Evolutionary conservation across 257 asterid genomes (phyloP), one percentile per base, ranked within the genome.

Genomic region (Nicotiana undulata): DNA sequence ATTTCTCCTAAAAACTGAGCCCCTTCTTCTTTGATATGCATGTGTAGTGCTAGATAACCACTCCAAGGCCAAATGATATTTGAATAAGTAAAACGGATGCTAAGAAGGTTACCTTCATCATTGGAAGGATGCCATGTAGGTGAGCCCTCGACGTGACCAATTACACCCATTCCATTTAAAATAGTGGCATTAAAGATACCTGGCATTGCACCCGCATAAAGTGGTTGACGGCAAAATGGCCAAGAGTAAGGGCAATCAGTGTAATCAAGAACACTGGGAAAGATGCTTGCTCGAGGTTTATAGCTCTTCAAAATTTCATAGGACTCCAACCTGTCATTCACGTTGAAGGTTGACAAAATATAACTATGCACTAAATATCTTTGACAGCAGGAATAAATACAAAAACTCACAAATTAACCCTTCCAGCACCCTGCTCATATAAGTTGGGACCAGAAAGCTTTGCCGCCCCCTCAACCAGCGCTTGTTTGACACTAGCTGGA

Each of bases 341-440:
- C 18, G 31, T 84, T 76, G 80, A 81, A 89, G 55, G 64, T 56
- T 80, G 56, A 86, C 31, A 67, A 67, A 37, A 9, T 9, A 37
- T 40, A n/a, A 67, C 31, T n/a, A 37, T 61, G 75, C 61, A 61
- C n/a, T 37, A 9, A 17, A 28, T 77, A 40, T 67, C 18, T 20
- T 78, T 53, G 56, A 11, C 31, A 61, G 26, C 80, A 81, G 82
- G 80, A 16, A 76, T 82, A 63, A 81, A 78, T 34, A 68, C 78
- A 79, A 82, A 82, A 78, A 92, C 99, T 95, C 89, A 93, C 99
- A 93, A 89, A 87, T 89, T 93, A 86, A 95, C 99, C 88, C 96
- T 89, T 90, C 99, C 99, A 32, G 99, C 98, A 76, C 98, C 99
- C 87, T 95, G 99, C 91, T 95, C 99, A 32, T 91, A 95, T 95